These are phyloP conservation scores for Botrytis galanthina DNA, from an alignment of 2,329 filamentous ascomycete genomes.

Conservation along the genomic window DNA sequence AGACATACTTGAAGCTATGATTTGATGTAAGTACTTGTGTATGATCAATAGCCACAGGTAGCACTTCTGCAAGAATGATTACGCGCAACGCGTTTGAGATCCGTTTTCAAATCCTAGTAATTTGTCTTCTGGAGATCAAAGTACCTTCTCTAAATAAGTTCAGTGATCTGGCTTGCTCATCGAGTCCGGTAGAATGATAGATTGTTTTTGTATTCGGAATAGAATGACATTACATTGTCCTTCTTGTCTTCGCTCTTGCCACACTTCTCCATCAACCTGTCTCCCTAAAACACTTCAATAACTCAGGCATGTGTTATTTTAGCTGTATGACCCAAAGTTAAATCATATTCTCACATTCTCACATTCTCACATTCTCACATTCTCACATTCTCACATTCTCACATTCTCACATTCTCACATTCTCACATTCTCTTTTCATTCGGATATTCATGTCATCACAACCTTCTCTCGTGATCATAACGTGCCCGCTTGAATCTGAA, in stretches of 20 bases:
- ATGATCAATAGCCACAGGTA: no score
- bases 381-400: neutral
- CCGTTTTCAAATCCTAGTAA: accelerated
- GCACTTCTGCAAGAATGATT: no score
- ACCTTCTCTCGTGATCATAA: neutral
- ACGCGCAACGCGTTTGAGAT: no score
- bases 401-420: neutral
- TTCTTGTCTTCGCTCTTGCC: neutral
- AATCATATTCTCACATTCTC: neutral
- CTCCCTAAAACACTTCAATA: no score
- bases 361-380: neutral
- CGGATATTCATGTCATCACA: neutral
- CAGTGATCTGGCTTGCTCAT: neutral
- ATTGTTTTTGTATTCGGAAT: neutral
- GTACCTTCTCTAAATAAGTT: accelerated
- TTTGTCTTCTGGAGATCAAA: neutral
- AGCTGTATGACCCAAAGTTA: no score
- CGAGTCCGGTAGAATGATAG: no score
- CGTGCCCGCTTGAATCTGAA: neutral
- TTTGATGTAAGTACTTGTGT: no score
- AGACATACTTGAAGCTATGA: no score
- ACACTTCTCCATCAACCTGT: neutral
- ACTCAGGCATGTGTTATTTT: no score
- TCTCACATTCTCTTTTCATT: neutral
- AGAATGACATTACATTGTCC: neutral